These are phyloP conservation scores for Teratosphaeria epicoccoides DNA, from an alignment of 2,329 filamentous ascomycete genomes.

Conservation along the genomic window DNA sequence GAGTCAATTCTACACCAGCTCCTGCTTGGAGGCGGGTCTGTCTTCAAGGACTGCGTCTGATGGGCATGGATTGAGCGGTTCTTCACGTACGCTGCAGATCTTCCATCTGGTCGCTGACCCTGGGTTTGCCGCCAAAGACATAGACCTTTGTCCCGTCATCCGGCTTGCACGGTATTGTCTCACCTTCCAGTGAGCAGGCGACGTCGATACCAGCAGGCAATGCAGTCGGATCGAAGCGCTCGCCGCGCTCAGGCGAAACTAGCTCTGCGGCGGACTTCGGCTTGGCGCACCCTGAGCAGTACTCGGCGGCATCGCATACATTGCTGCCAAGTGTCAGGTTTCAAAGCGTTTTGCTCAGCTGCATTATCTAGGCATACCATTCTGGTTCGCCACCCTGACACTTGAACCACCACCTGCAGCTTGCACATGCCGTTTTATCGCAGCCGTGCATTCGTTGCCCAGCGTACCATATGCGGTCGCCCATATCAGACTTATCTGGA, in stretches of 20 bases:
- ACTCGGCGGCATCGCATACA: slow-evolving; percentile 5
- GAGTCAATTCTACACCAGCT: not conserved
- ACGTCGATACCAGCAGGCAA: not conserved
- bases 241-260: not conserved
- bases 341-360: not conserved
- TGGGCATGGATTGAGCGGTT: not conserved
- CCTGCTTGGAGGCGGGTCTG: not conserved
- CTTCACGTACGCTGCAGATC: not conserved
- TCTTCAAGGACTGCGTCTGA: not conserved
- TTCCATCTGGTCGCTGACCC: not conserved
- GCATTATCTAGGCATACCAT: slow-evolving; percentile 1
- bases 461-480: slow-evolving; percentile 4
- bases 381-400: slow-evolving; percentile 2
- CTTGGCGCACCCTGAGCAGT: slow-evolving; percentile 1
- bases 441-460: slow-evolving; percentile 3
- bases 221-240: not conserved
- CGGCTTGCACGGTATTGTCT: not conserved
- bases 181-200: not conserved
- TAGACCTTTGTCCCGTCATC: not conserved
- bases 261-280: not conserved
- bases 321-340: not conserved
- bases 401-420: slow-evolving; percentile 5
- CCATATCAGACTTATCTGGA: not conserved
- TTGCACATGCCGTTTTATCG: slow-evolving; percentile 8
- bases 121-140: not conserved